These are phyloP conservation scores for Eucalyptus polybractea DNA, from an alignment of 345 rosid genomes.

Conservation along the genomic window DNA sequence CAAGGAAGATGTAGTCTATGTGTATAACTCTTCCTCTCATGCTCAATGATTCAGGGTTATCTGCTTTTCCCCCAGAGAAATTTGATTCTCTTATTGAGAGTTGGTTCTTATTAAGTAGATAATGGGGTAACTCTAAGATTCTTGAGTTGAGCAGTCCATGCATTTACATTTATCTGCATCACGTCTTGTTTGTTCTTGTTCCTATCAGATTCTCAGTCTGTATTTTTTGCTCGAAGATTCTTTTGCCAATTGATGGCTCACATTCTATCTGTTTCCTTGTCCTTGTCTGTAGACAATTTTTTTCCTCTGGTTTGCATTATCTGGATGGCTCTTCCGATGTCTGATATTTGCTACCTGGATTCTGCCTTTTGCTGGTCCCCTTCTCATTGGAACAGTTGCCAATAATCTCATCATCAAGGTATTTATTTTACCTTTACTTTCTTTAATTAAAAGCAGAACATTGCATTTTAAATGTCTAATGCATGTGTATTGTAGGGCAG, in stretches of 20 bases:
- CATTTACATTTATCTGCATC: background rate
- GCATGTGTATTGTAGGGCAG: background rate
- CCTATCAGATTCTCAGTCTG: background rate
- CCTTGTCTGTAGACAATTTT: slow-evolving; percentile 45
- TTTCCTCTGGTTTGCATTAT: slow-evolving; percentile 88
- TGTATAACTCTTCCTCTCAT: background rate
- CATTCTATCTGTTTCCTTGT: background rate
- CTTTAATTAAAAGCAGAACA: background rate
- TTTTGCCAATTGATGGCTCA: background rate
- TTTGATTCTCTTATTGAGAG: background rate
- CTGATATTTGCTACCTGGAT: slow-evolving; percentile 65
- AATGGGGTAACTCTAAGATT: background rate
- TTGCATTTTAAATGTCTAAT: background rate
- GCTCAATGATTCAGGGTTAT: background rate
- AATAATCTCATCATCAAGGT: slow-evolving; percentile 89
- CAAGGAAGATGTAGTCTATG: background rate
- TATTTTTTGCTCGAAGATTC: background rate
- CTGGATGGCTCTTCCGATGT: slow-evolving; percentile 91
- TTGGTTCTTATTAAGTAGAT: background rate
- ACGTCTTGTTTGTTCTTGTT: background rate
- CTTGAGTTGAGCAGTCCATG: background rate
- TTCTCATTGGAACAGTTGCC: slow-evolving; percentile 86
- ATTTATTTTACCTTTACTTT: background rate
- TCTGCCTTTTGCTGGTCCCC: slow-evolving; percentile 90
- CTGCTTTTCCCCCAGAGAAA: background rate